Conservation (phyloP, 257 asterid species). For the Agastache rugosa region DNA sequence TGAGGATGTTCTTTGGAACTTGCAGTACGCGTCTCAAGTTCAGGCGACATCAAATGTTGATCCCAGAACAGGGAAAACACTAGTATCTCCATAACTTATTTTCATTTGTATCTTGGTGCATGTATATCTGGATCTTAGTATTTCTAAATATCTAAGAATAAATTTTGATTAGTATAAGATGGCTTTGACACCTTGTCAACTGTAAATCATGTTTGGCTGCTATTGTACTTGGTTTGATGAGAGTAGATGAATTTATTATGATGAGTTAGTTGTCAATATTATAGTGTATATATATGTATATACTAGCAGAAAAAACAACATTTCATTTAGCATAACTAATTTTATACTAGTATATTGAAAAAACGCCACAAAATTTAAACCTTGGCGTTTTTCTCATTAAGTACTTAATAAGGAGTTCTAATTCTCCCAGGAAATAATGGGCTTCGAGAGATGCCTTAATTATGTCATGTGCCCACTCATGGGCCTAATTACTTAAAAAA, state of each 20-base stretch:
- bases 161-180: conserved; percentile 5
- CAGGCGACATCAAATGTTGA: conserved; percentile 56
- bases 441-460: too few relatives aligned
- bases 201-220: conserved; percentile 40
- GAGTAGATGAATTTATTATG: background rate
- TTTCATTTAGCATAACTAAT: too few relatives aligned
- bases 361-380: too few relatives aligned
- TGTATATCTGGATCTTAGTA: conserved; percentile 21
- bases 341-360: too few relatives aligned
- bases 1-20: conserved; percentile 76
- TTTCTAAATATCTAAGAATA: background rate
- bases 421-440: too few relatives aligned
- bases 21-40: conserved; percentile 75
- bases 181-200: conserved; percentile 33
- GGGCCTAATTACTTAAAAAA: too few relatives aligned
- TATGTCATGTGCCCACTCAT: too few relatives aligned
- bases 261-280: too few relatives aligned
- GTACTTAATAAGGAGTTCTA: too few relatives aligned
- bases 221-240: conserved; percentile 1
- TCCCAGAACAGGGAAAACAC: conserved; percentile 40
- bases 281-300: too few relatives aligned
- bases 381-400: too few relatives aligned
- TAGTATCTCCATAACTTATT: conserved; percentile 33
- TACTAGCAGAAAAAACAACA: too few relatives aligned
- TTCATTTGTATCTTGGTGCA: background rate